Evolutionary conservation across 805 yeast genomes (phyloP).

Genomic region (Huiozyma naganishii): DNA sequence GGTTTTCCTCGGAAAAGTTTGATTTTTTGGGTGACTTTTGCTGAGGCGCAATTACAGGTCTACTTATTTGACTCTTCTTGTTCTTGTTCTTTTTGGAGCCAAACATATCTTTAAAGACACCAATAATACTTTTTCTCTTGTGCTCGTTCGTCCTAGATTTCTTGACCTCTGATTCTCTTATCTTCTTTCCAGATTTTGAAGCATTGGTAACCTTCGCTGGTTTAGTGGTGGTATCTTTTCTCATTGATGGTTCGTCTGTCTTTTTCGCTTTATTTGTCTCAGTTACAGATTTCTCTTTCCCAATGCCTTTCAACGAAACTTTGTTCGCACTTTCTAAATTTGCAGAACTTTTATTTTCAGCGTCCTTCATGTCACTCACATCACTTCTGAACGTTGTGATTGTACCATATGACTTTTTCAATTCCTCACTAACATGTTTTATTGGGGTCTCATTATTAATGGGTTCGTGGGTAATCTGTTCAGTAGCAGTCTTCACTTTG

Average conservation of each 20-base stretch:
- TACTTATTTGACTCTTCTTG: slow-evolving; percentile 4
- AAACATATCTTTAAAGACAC: slow-evolving; percentile 11
- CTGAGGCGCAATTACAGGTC: slow-evolving; percentile 1
- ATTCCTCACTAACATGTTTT: slow-evolving; percentile 8
- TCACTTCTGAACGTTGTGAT: slow-evolving; percentile 26
- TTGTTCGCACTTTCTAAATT: background rate
- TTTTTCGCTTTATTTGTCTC: background rate
- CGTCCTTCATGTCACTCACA: slow-evolving; percentile 17
- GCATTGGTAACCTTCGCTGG: too few species aligned
- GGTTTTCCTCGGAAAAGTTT: background rate
- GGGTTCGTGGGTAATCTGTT: background rate
- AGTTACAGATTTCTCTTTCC: background rate
- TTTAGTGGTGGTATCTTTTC: too few species aligned
- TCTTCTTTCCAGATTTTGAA: too few species aligned
- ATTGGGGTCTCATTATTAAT: background rate
- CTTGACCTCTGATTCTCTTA: too few species aligned
- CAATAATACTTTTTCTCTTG: slow-evolving; percentile 11
- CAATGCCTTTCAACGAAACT: background rate
- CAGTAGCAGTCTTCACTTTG: slow-evolving; percentile 1
- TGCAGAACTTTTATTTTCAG: background rate
- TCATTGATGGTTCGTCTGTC: background rate
- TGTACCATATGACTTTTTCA: slow-evolving; percentile 21
- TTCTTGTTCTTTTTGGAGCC: slow-evolving; percentile 6
- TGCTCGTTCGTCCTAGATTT: slow-evolving; percentile 1
- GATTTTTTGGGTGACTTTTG: background rate